A percentile compares a stretch with the other conserved stretches of the same genome.
These are phyloP conservation scores for Wickerhamomyces bisporus DNA, from an alignment of 805 yeast genomes.

Conservation along the genomic window DNA sequence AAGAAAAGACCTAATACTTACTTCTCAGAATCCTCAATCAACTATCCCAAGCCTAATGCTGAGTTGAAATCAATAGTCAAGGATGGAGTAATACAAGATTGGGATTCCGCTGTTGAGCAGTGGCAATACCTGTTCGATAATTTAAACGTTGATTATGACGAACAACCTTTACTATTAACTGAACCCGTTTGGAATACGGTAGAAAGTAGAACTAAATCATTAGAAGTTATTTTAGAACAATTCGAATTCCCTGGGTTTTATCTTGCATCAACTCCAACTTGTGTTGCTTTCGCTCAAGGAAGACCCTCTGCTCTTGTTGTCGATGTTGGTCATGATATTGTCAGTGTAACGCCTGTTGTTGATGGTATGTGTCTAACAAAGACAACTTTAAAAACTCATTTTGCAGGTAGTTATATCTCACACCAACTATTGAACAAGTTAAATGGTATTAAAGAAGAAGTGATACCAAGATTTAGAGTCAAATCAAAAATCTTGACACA, in stretches of 20 bases:
- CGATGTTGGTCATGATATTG: slow-evolving; percentile 76
- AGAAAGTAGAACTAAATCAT: slow-evolving; percentile 58
- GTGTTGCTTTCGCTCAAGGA: slow-evolving; percentile 84
- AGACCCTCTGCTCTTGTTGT: slow-evolving; percentile 83
- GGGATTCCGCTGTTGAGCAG: slow-evolving; percentile 81
- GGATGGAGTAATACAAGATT: slow-evolving; percentile 65
- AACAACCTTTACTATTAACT: slow-evolving; percentile 75
- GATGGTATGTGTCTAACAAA: slow-evolving; percentile 75
- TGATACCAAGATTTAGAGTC: slow-evolving; percentile 46
- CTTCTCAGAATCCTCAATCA: slow-evolving; percentile 37
- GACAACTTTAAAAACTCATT: slow-evolving; percentile 64
- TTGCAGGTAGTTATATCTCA: slow-evolving; percentile 66
- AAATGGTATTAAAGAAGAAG: slow-evolving; percentile 26
- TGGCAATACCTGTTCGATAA: slow-evolving; percentile 57
- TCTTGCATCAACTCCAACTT: slow-evolving; percentile 77
- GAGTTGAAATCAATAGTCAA: slow-evolving; percentile 54
- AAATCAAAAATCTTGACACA: slow-evolving; percentile 35
- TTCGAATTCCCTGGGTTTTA: slow-evolving; percentile 77
- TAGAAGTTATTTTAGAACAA: slow-evolving; percentile 67
- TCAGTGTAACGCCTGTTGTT: slow-evolving; percentile 74
- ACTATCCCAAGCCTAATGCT: slow-evolving; percentile 45
- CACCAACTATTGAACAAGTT: slow-evolving; percentile 45
- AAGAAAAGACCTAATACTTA: slow-evolving; percentile 23
- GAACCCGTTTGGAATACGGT: slow-evolving; percentile 84
- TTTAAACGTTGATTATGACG: slow-evolving; percentile 48